Evolutionary conservation across 257 asterid genomes (phyloP), one percentile per base, ranked within the genome.

Genomic region (Salvia miltiorrhiza): DNA sequence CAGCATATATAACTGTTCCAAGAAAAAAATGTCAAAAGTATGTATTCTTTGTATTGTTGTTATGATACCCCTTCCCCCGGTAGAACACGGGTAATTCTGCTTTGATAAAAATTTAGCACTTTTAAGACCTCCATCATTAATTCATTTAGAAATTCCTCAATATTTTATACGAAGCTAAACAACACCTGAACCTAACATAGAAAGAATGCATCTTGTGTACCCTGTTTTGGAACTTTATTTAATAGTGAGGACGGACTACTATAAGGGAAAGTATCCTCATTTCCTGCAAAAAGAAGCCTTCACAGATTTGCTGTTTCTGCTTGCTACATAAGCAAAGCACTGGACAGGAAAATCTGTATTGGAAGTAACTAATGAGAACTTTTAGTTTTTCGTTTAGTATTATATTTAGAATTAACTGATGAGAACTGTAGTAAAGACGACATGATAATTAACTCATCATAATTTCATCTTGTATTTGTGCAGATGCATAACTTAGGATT

Each of bases 401-500:
- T 35, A 20, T 41, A 44, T 58, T 48, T 49, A 32, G 24, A 35
- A 3, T 19, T 30, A 53, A 53, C 37, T 53, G 37, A 24, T 54
- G 39, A 23, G 32, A 53, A 53, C 35, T 23, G 35, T 19, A 23
- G 37, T 64, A 54, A 44, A 49, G 45, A 66, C 11, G 30, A 16
- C 5, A 61, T 50, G 43, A 19, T 21, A 35, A 3, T 62, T 17
- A 62, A 21, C 39, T 41, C 9, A 41, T 21, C 40, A 12, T 6
- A 2, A 49, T 71, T 44, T 41, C 16, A 45, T 45, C 49, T 70
- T 67, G 20, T 73, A 28, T 69, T 44, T 73, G 17, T 78, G 78
- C 85, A 94, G 99, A 87, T 89, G 93, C 98, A 91, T 77, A 76
- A 77, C 79, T 72, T 87, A 55, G 99, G 99, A 79, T 94, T 91